A percentile compares a stretch with the other conserved stretches of the same genome.
Conservation (phyloP, 2,329 filamentous ascomycete species). For the Neonectria sp. region DNA sequence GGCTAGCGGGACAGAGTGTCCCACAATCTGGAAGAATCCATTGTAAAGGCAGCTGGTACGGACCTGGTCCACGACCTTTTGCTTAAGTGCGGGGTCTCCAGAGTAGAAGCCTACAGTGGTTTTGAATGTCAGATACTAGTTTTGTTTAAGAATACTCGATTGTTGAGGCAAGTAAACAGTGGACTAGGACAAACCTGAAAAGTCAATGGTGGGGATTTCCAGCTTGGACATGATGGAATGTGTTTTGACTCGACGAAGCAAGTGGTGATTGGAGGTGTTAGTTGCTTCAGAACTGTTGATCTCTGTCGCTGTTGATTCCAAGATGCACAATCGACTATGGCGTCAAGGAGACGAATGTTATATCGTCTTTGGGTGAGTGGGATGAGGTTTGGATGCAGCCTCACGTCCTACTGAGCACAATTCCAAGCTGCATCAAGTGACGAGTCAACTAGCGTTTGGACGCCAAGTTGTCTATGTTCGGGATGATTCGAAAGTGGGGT, state of each 20-base stretch:
- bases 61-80: constrained; percentile 50
- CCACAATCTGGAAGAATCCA: constrained; percentile 69
- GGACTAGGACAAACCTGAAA: constrained; percentile 40
- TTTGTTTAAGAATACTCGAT: neutral
- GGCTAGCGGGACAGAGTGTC: constrained; percentile 60
- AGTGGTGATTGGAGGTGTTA: neutral
- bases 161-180: neutral
- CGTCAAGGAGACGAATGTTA: constrained; percentile 22
- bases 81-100: constrained; percentile 42
- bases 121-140: neutral
- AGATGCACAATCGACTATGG: constrained; percentile 9
- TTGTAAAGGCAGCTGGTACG: constrained; percentile 60
- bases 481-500: constrained; percentile 26
- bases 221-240: constrained; percentile 29
- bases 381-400: constrained; percentile 4
- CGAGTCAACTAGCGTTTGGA: constrained; percentile 3
- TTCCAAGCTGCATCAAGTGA: neutral
- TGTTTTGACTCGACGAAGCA: neutral
- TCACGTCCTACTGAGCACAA: neutral
- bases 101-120: constrained; percentile 37
- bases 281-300: neutral
- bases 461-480: constrained; percentile 13
- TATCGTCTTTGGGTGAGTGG: constrained; percentile 24
- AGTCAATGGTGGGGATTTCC: constrained; percentile 50
- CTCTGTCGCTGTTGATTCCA: neutral